Conservation (phyloP, 2,329 filamentous ascomycete species). For the Fusarium decemcellulare region DNA sequence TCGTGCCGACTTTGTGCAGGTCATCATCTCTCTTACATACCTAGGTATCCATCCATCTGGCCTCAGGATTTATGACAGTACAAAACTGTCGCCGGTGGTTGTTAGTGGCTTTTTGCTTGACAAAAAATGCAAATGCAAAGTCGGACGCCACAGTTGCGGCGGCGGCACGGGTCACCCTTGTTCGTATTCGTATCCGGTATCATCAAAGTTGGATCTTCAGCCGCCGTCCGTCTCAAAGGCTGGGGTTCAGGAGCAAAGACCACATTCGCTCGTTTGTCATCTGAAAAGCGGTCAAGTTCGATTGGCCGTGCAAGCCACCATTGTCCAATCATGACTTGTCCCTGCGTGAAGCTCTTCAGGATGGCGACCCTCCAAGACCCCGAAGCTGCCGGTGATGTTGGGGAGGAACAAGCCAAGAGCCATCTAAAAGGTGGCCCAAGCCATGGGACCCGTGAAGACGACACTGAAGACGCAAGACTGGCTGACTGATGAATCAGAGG, state of each 20-base stretch:
- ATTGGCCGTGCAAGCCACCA: slow-evolving; percentile 20
- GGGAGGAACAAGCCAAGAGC: background rate
- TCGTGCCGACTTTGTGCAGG: background rate
- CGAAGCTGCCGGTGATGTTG: slow-evolving; percentile 7
- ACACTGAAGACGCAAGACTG: background rate
- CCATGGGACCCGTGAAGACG: background rate
- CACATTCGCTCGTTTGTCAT: slow-evolving; percentile 28
- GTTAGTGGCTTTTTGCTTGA: background rate
- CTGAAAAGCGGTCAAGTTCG: slow-evolving; percentile 38
- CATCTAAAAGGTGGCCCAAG: slow-evolving; percentile 1
- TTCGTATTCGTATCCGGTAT: slow-evolving; percentile 45
- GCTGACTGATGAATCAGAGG: background rate
- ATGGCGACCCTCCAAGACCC: background rate
- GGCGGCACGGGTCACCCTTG: slow-evolving; percentile 7
- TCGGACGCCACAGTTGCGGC: background rate
- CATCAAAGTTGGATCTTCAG: background rate
- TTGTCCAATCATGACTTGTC: slow-evolving; percentile 25
- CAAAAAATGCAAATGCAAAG: background rate
- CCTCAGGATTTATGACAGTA: background rate
- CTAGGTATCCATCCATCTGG: background rate
- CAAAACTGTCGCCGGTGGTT: background rate
- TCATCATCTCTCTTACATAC: background rate
- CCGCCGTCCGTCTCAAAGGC: background rate
- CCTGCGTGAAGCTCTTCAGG: background rate
- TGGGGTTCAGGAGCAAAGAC: slow-evolving; percentile 8